phyloP scores from a whole-genome alignment of 805 yeast genomes.

The Isabelozyma pseudorhagii region DNA sequence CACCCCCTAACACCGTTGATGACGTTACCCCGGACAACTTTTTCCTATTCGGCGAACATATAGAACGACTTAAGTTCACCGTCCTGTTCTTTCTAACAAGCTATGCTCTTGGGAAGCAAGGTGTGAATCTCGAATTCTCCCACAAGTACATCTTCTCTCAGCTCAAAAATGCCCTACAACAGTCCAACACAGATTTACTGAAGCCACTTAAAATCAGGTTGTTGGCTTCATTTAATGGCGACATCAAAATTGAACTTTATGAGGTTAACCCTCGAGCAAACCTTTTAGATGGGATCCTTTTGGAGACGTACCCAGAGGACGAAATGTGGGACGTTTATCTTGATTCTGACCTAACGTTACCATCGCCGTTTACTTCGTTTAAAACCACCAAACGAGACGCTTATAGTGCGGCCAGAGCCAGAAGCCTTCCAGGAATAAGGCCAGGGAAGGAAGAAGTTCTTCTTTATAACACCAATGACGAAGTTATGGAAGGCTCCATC shows the following conservation, averaged over 20 bases:
- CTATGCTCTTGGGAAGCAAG: constrained; percentile 1
- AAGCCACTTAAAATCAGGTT: constrained; percentile 32
- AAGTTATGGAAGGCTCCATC: constrained; percentile 77
- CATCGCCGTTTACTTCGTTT: constrained; percentile 79
- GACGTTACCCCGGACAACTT: constrained; percentile 37
- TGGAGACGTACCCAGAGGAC: constrained; percentile 6
- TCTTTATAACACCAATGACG: constrained; percentile 50
- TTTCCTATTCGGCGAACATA: constrained; percentile 64
- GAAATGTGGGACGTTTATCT: constrained; percentile 58
- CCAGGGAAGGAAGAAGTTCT: constrained; percentile 67
- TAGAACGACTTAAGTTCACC: constrained; percentile 54
- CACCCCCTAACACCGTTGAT: constrained; percentile 21
- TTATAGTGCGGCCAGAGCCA: constrained; percentile 59
- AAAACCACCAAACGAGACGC: constrained; percentile 75
- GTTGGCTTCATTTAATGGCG: constrained; percentile 26
- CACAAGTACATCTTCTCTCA: constrained; percentile 36
- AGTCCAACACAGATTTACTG: constrained; percentile 16
- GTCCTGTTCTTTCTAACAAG: constrained; percentile 45
- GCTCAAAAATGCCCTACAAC: constrained; percentile 23
- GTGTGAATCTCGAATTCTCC: constrained; percentile 28
- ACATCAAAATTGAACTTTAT: constrained; percentile 29
- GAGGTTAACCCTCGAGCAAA: constrained; percentile 21
- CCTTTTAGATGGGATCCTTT: constrained; percentile 26
- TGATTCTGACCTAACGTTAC: constrained; percentile 49
- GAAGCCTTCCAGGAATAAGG: constrained; percentile 38